Percentiles rank a stretch among this genome's conserved stretches.
phyloP scores from a whole-genome alignment of 2,329 filamentous ascomycete species.

The Fusarium oxysporum region DNA sequence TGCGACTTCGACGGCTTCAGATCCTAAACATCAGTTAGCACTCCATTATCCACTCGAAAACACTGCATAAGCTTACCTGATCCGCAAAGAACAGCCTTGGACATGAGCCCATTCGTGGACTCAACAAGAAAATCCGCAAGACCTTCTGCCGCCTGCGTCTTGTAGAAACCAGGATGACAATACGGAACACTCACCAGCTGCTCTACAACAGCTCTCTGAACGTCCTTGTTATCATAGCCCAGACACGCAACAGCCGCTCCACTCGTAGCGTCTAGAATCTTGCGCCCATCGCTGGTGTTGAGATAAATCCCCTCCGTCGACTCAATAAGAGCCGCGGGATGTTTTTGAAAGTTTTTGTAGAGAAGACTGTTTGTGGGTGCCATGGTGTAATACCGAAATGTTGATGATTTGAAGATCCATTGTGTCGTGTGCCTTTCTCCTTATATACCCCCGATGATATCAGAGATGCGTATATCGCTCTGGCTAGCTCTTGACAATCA shows the following conservation, averaged over 20 bases:
- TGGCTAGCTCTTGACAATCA: background rate
- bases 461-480: background rate
- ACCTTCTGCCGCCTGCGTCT: conserved; percentile 31
- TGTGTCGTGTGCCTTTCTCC: background rate
- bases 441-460: conserved; percentile 6
- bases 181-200: conserved; percentile 37
- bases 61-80: conserved; percentile 17
- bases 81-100: conserved; percentile 37
- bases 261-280: conserved; percentile 41
- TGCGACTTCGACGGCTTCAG: conserved; percentile 37
- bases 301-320: conserved; percentile 34
- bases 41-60: rapidly evolving
- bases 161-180: conserved; percentile 40
- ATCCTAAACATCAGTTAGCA: background rate
- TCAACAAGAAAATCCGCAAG: conserved; percentile 38
- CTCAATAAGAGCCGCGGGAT: conserved; percentile 37
- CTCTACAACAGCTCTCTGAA: conserved; percentile 37
- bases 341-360: conserved; percentile 43
- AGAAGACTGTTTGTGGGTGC: conserved; percentile 37
- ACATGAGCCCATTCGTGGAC: conserved; percentile 35
- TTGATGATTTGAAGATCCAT: background rate
- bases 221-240: conserved; percentile 39
- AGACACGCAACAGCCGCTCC: conserved; percentile 42
- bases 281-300: conserved; percentile 36
- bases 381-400: conserved; percentile 12